phyloP scores from a whole-genome alignment of 1,284 basidiomycete species.

The Ustilago cynodontis region DNA sequence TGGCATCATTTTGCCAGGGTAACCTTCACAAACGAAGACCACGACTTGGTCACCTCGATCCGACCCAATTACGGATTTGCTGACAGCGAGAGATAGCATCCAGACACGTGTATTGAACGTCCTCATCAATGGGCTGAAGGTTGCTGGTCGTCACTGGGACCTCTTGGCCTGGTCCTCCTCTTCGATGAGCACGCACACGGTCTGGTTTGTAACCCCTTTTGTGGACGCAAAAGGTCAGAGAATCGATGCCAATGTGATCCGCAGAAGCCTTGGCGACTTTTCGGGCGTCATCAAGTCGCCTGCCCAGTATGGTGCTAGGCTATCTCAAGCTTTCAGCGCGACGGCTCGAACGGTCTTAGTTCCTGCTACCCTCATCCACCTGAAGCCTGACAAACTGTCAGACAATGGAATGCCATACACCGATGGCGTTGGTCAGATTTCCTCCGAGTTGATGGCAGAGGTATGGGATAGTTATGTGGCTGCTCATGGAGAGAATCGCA shows the following conservation, averaged over 20 bases:
- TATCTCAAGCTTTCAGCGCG: constrained; percentile 50
- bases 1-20: constrained; percentile 43
- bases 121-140: constrained; percentile 23
- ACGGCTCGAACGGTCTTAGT: constrained; percentile 31
- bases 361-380: not conserved
- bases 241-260: constrained; percentile 30
- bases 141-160: constrained; percentile 35
- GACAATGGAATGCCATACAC: constrained; percentile 7
- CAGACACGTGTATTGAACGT: constrained; percentile 19
- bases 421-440: constrained; percentile 41
- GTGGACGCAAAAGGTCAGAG: constrained; percentile 8
- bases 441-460: constrained; percentile 32
- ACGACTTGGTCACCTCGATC: constrained; percentile 29
- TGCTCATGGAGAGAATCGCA: constrained; percentile 29
- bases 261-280: constrained; percentile 34
- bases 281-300: constrained; percentile 28
- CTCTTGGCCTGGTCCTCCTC: constrained; percentile 44
- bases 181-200: constrained; percentile 35
- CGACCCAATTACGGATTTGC: constrained; percentile 26
- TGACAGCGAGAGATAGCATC: constrained; percentile 28
- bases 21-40: constrained; percentile 34
- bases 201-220: constrained; percentile 38
- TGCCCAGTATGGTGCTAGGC: constrained; percentile 29
- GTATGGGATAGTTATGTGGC: constrained; percentile 32
- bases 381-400: not conserved